Evolutionary conservation across 768 basidiomycete genomes (phyloP).

Genomic region (Pleurotus tuber-regium): DNA sequence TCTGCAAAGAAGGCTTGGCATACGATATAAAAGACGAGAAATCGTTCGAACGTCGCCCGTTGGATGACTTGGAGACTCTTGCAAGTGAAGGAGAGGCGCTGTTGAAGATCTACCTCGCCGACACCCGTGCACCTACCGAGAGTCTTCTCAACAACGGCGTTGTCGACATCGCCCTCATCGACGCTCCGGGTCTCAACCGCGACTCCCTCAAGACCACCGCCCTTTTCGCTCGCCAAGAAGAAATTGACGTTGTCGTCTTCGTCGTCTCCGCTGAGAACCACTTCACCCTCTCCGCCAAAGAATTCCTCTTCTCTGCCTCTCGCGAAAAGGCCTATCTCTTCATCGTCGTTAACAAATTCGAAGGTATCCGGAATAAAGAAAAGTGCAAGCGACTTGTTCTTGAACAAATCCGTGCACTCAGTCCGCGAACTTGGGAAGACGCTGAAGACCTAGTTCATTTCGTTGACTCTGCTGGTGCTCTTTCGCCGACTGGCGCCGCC

Average conservation of each 20-base stretch:
- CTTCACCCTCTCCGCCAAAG: conserved; percentile 93
- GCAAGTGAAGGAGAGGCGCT: conserved; percentile 72
- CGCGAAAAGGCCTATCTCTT: conserved; percentile 98
- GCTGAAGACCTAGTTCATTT: conserved; percentile 95
- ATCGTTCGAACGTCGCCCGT: conserved; percentile 68
- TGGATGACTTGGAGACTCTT: conserved; percentile 75
- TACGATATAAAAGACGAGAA: conserved; percentile 73
- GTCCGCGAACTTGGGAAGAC: conserved; percentile 89
- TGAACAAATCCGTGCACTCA: conserved; percentile 91
- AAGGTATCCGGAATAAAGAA: conserved; percentile 93
- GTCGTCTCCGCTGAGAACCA: conserved; percentile 98
- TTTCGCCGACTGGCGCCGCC: conserved; percentile 55
- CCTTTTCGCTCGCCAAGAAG: conserved; percentile 92
- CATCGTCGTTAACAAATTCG: conserved; percentile 98
- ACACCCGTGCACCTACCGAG: conserved; percentile 74
- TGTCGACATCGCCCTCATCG: conserved; percentile 97
- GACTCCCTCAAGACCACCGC: conserved; percentile 95
- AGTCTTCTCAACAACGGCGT: conserved; percentile 87
- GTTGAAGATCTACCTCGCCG: conserved; percentile 87
- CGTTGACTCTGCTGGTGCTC: conserved; percentile 84
- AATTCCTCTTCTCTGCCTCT: conserved; percentile 90
- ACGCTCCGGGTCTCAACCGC: conserved; percentile 95
- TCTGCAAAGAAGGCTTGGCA: conserved; percentile 62
- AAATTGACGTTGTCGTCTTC: conserved; percentile 98
- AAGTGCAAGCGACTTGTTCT: conserved; percentile 85